Evolutionary conservation across 2,329 filamentous ascomycete species (phyloP), one percentile per base, ranked within the genome.

Genomic region (Trichoderma afroharzianum): DNA sequence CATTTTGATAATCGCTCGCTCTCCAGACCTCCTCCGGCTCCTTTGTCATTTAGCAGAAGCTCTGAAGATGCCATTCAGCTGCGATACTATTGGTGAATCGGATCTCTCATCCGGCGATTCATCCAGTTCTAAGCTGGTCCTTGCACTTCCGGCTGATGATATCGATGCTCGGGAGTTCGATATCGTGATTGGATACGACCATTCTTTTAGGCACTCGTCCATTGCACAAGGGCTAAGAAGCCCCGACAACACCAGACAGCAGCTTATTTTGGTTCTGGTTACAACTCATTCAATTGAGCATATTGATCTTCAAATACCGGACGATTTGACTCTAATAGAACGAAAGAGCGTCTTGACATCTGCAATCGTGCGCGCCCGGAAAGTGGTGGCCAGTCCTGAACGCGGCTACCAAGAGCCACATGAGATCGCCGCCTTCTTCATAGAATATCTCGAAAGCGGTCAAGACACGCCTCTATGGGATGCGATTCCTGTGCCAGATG

Each of bases 221-320:
- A 55, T 79, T 70, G 72, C 77, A 43, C 75, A 15, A 43, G 77
- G 74, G 30, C 63, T 77, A 28, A 61, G 59, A n/a, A 71, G 50
- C 33, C 63, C 70, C 21, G 66, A 61, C 21, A 62, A 39, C 58
- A 68, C 30, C 9, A 80, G 78, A 70, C 77, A 78, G 53, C 86
- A 85, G 0, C 75, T 87, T n/a, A 78, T 87, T 1, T 76, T 90
- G 69, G 80, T 81, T 0, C 81, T 90, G 6, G 84, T 86, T 6
- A 85, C 83, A 6, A 84, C 82, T 3, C 83, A 85, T 73, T 86
- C 87, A 1, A 83, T 89, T 47, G 87, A 90, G 76, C 88, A 90
- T 72, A 82, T 89, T 55, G 84, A 85, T 71, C 78, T 85, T 63
- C 80, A 83, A 18, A 79, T 88, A 30, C 80, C 81, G 2, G 73